Evolutionary conservation across 2,329 filamentous ascomycete species (phyloP).

Genomic region (Chaetomiaceae sp.): DNA sequence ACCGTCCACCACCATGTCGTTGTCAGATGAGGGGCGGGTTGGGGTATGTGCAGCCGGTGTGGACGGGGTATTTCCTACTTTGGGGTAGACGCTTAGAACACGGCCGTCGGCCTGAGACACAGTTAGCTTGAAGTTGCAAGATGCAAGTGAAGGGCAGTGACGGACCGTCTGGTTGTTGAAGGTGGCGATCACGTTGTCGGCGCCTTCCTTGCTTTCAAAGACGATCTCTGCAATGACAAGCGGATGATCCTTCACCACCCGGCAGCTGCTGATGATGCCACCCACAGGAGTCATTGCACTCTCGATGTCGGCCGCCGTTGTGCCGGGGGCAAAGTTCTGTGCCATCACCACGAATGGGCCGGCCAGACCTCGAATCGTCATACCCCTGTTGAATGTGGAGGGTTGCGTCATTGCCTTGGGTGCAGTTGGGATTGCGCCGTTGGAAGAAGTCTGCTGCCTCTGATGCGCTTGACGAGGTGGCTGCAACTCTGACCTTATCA

Average conservation of each 20-base stretch:
- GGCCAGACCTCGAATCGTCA: conserved; percentile 69
- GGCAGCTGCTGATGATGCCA: conserved; percentile 63
- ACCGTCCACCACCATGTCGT: conserved; percentile 49
- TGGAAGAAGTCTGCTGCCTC: conserved; percentile 29
- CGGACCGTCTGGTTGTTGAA: conserved; percentile 76
- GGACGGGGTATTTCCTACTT: conserved; percentile 44
- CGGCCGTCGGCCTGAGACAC: conserved; percentile 62
- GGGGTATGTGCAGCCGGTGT: conserved; percentile 30
- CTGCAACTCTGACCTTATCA: conserved; percentile 38
- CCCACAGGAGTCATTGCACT: conserved; percentile 74
- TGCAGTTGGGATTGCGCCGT: conserved; percentile 21
- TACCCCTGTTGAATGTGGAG: conserved; percentile 38
- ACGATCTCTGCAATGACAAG: conserved; percentile 74
- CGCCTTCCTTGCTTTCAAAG: conserved; percentile 67
- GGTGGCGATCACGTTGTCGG: conserved; percentile 67
- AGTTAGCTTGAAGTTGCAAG: conserved; percentile 3
- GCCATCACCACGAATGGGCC: conserved; percentile 70
- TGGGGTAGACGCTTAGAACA: conserved; percentile 68
- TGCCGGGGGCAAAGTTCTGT: conserved; percentile 78
- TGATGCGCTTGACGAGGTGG: conserved; percentile 17
- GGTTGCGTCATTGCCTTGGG: conserved; percentile 24
- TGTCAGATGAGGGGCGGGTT: conserved; percentile 33
- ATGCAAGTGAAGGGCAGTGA: conserved; percentile 11
- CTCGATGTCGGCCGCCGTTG: conserved; percentile 77
- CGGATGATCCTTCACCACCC: conserved; percentile 61